phyloP scores from a whole-genome alignment of 352 stramenopile species.

The Pythium diclinum region DNA sequence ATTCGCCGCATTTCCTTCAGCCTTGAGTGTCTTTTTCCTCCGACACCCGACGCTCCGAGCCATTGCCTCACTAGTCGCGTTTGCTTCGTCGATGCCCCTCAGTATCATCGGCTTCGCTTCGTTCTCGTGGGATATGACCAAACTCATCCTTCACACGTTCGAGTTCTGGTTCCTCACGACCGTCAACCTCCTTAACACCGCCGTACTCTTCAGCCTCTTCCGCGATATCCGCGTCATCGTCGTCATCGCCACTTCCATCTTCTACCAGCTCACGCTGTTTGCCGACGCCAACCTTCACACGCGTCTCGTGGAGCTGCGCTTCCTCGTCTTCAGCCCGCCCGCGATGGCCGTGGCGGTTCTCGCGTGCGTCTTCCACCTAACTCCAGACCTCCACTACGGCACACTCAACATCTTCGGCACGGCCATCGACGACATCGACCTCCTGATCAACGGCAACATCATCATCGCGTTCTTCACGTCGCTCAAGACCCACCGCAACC shows the following conservation, averaged over 20 bases:
- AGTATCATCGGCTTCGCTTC: slow-evolving; percentile 5
- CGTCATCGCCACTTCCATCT: slow-evolving; percentile 6
- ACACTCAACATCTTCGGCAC: background rate
- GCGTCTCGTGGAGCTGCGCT: slow-evolving; percentile 17
- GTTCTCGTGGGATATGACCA: slow-evolving; percentile 13
- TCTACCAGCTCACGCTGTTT: slow-evolving; percentile 20
- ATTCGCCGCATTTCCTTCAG: background rate
- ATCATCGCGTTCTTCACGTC: slow-evolving; percentile 24
- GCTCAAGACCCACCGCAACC: slow-evolving; percentile 20
- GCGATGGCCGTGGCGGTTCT: slow-evolving; percentile 6
- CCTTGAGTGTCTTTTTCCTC: slow-evolving; percentile 6
- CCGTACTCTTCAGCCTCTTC: slow-evolving; percentile 16
- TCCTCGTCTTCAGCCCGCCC: slow-evolving; percentile 19
- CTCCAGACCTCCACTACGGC: slow-evolving; percentile 8
- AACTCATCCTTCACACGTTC: slow-evolving; percentile 14
- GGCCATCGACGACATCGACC: slow-evolving; percentile 14
- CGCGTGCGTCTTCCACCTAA: slow-evolving; percentile 8
- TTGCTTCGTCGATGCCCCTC: slow-evolving; percentile 5
- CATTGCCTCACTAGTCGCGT: background rate
- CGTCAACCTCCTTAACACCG: slow-evolving; percentile 20
- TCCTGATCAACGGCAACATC: slow-evolving; percentile 22
- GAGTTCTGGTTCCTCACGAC: slow-evolving; percentile 23
- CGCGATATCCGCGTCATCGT: slow-evolving; percentile 10
- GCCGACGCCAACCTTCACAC: slow-evolving; percentile 19
- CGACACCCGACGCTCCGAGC: background rate